Base-by-base conservation (phyloP, 2,329 filamentous ascomycete species). In the Alternaria ventricosa region DNA sequence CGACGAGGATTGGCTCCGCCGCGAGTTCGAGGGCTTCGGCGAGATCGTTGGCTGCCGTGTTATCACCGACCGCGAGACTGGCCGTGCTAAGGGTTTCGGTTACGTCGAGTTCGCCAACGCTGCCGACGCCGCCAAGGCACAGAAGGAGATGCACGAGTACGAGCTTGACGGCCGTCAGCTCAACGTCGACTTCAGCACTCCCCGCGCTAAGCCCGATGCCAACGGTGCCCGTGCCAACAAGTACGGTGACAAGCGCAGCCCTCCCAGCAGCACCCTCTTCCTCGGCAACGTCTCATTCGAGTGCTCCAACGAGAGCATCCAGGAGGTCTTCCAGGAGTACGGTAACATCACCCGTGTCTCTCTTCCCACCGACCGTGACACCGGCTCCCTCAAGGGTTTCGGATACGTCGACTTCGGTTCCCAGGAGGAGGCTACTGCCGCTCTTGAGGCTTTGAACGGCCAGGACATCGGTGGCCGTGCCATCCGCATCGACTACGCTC, bases 281-380 rank as follows among this genome's bases (percentile, higher is more conserved):
- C 89, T 97, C 70, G 94, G 94, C 75, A 97, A 97, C 86, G 84
- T 97, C 71, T 90, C 92, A 55, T 97, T 96, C 83, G 89, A 92
- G 69, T 89, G 90, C 75, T 89, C 91, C 75, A 92, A 96, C 84
- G 91, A 94, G 60, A 83, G 85, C 69, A 86, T 97, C 71, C 86
- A 86, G 66, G 88, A 90, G 72, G 89, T 91, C 79, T 97, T 97
- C 85, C 84, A 84, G 74, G 87, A 91, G 71, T 87, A 90, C 73
- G 88, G 89, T 70, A 86, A 85, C 78, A 88, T 96, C 78, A 88
- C 90, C 76, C 92, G 91, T 78, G 89, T 97, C 75, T 92, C 94
- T 77, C 90, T 97, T 66, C 94, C 94, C 55, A 97, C 94, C 63
- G 93, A 97, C 80, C 89, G 89, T 80, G 93, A 97, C 65, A 89